Conservation (phyloP, 768 basidiomycete genomes). For the Guyanaporus albipodus region DNA sequence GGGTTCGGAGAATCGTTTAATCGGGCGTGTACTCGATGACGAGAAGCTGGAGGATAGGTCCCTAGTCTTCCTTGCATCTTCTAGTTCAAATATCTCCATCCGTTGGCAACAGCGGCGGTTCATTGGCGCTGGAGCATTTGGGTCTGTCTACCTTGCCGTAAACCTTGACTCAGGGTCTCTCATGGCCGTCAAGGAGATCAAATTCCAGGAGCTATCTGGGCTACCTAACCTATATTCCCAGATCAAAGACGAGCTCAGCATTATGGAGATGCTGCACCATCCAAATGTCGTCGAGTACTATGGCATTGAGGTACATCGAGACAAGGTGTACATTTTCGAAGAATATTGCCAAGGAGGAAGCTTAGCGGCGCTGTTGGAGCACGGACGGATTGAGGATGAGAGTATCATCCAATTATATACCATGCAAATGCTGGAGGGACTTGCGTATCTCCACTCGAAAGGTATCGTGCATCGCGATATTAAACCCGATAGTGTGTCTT, state of each 20-base stretch:
- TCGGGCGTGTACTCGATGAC: conserved; percentile 92
- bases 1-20: conserved; percentile 65
- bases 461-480: conserved; percentile 95
- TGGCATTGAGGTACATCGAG: conserved; percentile 97
- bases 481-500: conserved; percentile 91
- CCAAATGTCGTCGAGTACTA: conserved; percentile 98
- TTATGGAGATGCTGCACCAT: conserved; percentile 98
- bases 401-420: conserved; percentile 93
- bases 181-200: conserved; percentile 99
- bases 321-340: conserved; percentile 98
- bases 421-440: conserved; percentile 93
- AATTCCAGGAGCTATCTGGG: conserved; percentile 89
- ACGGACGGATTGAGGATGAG: conserved; percentile 95
- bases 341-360: conserved; percentile 98
- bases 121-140: conserved; percentile 98
- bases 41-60: conserved; percentile 93
- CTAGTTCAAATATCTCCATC: conserved; percentile 92
- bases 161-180: conserved; percentile 93
- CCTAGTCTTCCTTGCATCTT: conserved; percentile 89
- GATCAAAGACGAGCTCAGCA: conserved; percentile 92
- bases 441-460: conserved; percentile 89
- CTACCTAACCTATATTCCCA: conserved; percentile 85
- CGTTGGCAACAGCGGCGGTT: conserved; percentile 98
- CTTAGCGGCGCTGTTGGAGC: conserved; percentile 81
- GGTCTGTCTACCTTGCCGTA: conserved; percentile 98